Conservation (phyloP, 176 grass and related monocot species). For the Bothriochloa decipiens region DNA sequence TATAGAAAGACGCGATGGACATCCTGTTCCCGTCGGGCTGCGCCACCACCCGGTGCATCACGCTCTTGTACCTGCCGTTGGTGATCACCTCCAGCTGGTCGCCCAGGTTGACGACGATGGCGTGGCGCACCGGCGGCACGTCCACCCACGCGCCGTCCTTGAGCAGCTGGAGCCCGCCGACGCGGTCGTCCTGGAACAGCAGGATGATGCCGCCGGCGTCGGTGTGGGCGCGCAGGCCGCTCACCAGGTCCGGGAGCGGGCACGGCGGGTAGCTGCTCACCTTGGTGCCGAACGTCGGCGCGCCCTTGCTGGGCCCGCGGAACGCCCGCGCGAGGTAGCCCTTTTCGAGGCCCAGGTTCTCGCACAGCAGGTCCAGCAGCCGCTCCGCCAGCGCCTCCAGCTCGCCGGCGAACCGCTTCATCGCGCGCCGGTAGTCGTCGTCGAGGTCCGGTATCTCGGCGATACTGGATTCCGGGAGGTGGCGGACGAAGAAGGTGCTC, state of each 20-base stretch:
- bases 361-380: slow-evolving; percentile 69
- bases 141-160: slow-evolving; percentile 75
- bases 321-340: slow-evolving; percentile 65
- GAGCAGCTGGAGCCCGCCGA: slow-evolving; percentile 77
- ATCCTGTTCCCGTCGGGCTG: slow-evolving; percentile 72
- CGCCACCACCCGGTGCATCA: slow-evolving; percentile 74
- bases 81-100: slow-evolving; percentile 98
- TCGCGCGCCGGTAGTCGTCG: slow-evolving; percentile 58
- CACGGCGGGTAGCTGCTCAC: slow-evolving; percentile 91
- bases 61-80: slow-evolving; percentile 90
- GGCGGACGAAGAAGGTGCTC: slow-evolving; percentile 75
- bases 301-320: slow-evolving; percentile 35
- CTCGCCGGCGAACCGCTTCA: slow-evolving; percentile 69
- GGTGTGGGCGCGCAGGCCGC: slow-evolving; percentile 83
- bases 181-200: slow-evolving; percentile 77
- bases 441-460: slow-evolving; percentile 48
- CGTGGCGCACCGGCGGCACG: slow-evolving; percentile 66
- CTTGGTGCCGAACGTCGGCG: slow-evolving; percentile 82
- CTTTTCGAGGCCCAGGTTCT: slow-evolving; percentile 66
- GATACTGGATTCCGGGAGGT: slow-evolving; percentile 73
- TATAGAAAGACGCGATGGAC: slow-evolving; percentile 97
- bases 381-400: slow-evolving; percentile 68
- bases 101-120: slow-evolving; percentile 86
- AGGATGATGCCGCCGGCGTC: slow-evolving; percentile 91
- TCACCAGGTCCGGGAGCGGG: slow-evolving; percentile 76